Conservation (phyloP, 345 rosid species). For the Aegle marmelos region DNA sequence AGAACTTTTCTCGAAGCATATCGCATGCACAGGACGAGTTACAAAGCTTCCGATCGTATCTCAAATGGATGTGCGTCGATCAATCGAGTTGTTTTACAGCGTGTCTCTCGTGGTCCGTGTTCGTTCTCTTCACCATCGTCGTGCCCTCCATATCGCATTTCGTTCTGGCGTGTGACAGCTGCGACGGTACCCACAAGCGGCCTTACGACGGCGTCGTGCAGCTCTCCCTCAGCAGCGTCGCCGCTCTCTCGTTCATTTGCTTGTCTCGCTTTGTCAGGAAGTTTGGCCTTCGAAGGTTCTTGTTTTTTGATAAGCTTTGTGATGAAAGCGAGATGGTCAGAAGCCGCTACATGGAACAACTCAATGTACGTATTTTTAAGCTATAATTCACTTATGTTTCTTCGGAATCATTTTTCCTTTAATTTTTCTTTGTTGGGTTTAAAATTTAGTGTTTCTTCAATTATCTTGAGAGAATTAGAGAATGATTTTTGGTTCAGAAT, state of each 20-base stretch:
- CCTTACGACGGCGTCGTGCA: conserved; percentile 84
- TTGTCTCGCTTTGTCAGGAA: conserved; percentile 58
- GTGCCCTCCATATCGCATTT: conserved; percentile 79
- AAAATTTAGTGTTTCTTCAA: not conserved
- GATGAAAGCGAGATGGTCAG: conserved; percentile 87
- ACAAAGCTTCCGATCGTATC: conserved; percentile 64
- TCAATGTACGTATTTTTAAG: conserved; percentile 52
- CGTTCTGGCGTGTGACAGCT: conserved; percentile 69
- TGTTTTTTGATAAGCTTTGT: conserved; percentile 90
- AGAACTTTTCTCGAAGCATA: conserved; percentile 40
- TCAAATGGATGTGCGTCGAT: conserved; percentile 88
- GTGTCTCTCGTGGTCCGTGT: conserved; percentile 73
- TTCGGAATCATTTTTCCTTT: not conserved
- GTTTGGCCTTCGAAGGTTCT: conserved; percentile 70
- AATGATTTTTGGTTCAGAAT: not conserved
- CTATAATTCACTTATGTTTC: not conserved
- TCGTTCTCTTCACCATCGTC: conserved; percentile 49
- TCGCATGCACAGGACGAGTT: conserved; percentile 82
- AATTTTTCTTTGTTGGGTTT: not conserved
- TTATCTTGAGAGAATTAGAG: not conserved
- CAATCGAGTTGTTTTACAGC: conserved; percentile 59
- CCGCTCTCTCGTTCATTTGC: conserved; percentile 67
- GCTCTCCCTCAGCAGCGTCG: conserved; percentile 68
- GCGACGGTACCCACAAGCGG: conserved; percentile 63
- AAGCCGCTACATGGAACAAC: conserved; percentile 61